Evolutionary conservation across 495 filamentous ascomycete genomes (phyloP).

Genomic region (Neurospora terricola): DNA sequence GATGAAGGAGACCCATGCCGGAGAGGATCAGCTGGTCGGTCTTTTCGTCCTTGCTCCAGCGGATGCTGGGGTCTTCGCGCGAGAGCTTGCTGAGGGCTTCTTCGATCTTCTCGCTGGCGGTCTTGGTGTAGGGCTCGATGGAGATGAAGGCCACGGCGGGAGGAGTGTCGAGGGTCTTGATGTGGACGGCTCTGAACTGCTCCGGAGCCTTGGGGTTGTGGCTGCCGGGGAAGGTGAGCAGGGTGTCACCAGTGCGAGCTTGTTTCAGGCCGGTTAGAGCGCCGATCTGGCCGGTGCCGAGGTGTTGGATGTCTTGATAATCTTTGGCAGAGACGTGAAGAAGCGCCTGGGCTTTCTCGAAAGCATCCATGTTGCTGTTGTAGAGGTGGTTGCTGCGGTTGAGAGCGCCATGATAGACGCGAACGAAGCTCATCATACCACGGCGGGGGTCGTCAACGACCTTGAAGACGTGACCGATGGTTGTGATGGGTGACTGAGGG

Average conservation of each 20-base stretch:
- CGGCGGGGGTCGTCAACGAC: slow-evolving; percentile 81
- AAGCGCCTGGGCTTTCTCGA: slow-evolving; percentile 71
- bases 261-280: slow-evolving; percentile 86
- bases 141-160: slow-evolving; percentile 94
- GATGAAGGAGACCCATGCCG: slow-evolving; percentile 97
- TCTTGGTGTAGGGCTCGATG: slow-evolving; percentile 72
- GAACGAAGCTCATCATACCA: slow-evolving; percentile 83
- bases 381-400: slow-evolving; percentile 63
- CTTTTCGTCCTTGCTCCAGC: slow-evolving; percentile 76
- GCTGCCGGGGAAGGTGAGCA: slow-evolving; percentile 58
- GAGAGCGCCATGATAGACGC: slow-evolving; percentile 81
- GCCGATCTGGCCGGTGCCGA: slow-evolving; percentile 86
- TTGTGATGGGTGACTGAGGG: slow-evolving; percentile 44
- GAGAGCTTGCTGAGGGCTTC: slow-evolving; percentile 67
- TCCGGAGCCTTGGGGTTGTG: slow-evolving; percentile 39
- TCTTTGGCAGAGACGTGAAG: slow-evolving; percentile 89
- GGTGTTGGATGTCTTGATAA: slow-evolving; percentile 69
- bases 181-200: slow-evolving; percentile 62
- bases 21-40: slow-evolving; percentile 86
- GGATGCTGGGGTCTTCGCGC: slow-evolving; percentile 89
- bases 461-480: slow-evolving; percentile 90
- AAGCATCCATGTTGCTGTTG: slow-evolving; percentile 79
- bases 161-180: slow-evolving; percentile 81
- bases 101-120: slow-evolving; percentile 66
- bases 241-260: slow-evolving; percentile 85